Evolutionary conservation across 2,329 filamentous ascomycete genomes (phyloP).

Genomic region (Plenodomus lindquistii): DNA sequence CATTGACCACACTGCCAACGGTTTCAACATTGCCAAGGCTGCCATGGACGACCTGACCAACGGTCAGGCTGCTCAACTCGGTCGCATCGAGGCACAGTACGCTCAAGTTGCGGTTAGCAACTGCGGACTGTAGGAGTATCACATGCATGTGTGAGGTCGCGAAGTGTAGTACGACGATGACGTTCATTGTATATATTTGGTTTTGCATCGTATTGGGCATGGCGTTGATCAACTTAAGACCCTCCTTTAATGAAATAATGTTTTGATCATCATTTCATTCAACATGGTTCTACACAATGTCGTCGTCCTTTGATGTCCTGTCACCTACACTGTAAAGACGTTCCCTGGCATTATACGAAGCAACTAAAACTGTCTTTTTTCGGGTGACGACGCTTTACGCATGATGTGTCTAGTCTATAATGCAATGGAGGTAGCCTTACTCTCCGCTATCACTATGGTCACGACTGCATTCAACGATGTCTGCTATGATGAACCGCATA

Average conservation of each 20-base stretch:
- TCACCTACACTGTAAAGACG: too few species aligned
- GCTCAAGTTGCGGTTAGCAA: conserved; percentile 43
- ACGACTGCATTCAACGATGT: too few species aligned
- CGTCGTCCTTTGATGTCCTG: too few species aligned
- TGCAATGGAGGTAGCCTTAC: too few species aligned
- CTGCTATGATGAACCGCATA: too few species aligned
- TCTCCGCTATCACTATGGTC: too few species aligned
- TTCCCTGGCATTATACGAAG: too few species aligned
- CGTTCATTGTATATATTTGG: not conserved
- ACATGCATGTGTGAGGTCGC: not conserved
- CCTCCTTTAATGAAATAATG: not conserved
- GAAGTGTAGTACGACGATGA: not conserved
- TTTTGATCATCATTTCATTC: not conserved
- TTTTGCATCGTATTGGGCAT: not conserved
- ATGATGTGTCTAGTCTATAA: too few species aligned
- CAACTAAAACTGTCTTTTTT: too few species aligned
- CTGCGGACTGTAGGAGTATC: conserved; percentile 31
- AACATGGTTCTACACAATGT: too few species aligned
- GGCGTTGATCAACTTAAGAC: not conserved
- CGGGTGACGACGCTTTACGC: too few species aligned
- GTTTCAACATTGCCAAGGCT: conserved; percentile 55
- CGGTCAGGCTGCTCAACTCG: conserved; percentile 48
- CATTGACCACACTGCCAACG: conserved; percentile 52
- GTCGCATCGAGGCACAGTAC: conserved; percentile 49
- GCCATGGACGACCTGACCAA: conserved; percentile 57